phyloP scores from a whole-genome alignment of 1,284 basidiomycete genomes.

The Agroathelia rolfsii region DNA sequence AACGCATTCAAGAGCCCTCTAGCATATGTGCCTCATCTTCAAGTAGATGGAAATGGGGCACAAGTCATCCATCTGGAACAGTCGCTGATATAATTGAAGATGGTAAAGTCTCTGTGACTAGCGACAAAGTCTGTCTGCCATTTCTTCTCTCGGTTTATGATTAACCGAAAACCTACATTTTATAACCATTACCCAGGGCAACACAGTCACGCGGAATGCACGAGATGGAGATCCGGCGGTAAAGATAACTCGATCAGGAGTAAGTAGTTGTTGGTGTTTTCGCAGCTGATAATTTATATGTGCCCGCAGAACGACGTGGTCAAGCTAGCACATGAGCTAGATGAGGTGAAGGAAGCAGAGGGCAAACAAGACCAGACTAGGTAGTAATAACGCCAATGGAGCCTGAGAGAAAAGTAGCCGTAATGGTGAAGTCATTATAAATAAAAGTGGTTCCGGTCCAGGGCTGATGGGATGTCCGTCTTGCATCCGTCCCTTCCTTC shows the following conservation, averaged over 20 bases:
- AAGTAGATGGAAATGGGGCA: conserved; percentile 19
- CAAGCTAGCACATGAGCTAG: conserved; percentile 30
- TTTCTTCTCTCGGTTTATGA: background rate
- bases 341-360: conserved; percentile 22
- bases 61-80: conserved; percentile 18
- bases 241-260: conserved; percentile 28
- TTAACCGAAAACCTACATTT: conserved; percentile 1
- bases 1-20: background rate
- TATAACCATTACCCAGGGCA: conserved; percentile 19
- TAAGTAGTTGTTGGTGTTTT: conserved; percentile 12
- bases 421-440: too few species aligned
- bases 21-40: background rate
- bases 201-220: conserved; percentile 26
- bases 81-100: conserved; percentile 25
- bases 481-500: conserved; percentile 8
- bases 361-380: conserved; percentile 1
- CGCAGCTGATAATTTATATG: background rate
- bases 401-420: conserved; percentile 4
- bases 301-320: conserved; percentile 28
- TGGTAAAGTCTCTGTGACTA: conserved; percentile 26
- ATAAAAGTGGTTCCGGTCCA: conserved; percentile 1
- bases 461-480: conserved; percentile 3
- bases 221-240: conserved; percentile 30
- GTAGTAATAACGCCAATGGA: conserved; percentile 1
- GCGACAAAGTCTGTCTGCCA: conserved; percentile 23